phyloP scores from a whole-genome alignment of 768 basidiomycete species.

The Suillus luteus region DNA sequence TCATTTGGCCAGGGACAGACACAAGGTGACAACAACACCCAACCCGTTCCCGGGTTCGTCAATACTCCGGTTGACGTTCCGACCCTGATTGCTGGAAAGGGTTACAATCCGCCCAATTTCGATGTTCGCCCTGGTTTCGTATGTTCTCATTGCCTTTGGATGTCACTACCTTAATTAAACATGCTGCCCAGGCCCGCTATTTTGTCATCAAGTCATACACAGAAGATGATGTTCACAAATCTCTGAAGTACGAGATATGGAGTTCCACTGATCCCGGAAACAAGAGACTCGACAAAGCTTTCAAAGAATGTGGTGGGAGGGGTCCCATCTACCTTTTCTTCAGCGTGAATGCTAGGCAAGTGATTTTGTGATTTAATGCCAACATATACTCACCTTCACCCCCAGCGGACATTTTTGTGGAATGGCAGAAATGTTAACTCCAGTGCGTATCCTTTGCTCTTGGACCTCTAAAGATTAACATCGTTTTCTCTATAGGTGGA shows the following conservation, averaged over 20 bases:
- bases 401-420: slow-evolving; percentile 94
- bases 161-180: slow-evolving; percentile 8
- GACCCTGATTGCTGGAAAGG: slow-evolving; percentile 81
- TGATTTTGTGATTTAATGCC: neutral
- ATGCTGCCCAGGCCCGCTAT: slow-evolving; percentile 67
- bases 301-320: slow-evolving; percentile 88
- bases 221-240: slow-evolving; percentile 99
- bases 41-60: slow-evolving; percentile 48
- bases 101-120: slow-evolving; percentile 87
- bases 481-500: slow-evolving; percentile 59
- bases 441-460: slow-evolving; percentile 48
- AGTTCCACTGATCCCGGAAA: slow-evolving; percentile 97
- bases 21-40: slow-evolving; percentile 32
- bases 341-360: slow-evolving; percentile 88
- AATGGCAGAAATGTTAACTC: slow-evolving; percentile 97
- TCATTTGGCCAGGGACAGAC: slow-evolving; percentile 36
- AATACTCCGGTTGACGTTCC: slow-evolving; percentile 82
- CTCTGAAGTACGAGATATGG: slow-evolving; percentile 97
- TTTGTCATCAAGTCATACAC: slow-evolving; percentile 99
- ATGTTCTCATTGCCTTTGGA: slow-evolving; percentile 31
- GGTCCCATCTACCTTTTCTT: slow-evolving; percentile 99
- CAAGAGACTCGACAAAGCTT: slow-evolving; percentile 95
- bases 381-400: slow-evolving; percentile 12
- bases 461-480: slow-evolving; percentile 4
- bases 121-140: slow-evolving; percentile 81